Base-by-base conservation (phyloP, 805 yeast genomes). In the Candida xyloterini region DNA sequence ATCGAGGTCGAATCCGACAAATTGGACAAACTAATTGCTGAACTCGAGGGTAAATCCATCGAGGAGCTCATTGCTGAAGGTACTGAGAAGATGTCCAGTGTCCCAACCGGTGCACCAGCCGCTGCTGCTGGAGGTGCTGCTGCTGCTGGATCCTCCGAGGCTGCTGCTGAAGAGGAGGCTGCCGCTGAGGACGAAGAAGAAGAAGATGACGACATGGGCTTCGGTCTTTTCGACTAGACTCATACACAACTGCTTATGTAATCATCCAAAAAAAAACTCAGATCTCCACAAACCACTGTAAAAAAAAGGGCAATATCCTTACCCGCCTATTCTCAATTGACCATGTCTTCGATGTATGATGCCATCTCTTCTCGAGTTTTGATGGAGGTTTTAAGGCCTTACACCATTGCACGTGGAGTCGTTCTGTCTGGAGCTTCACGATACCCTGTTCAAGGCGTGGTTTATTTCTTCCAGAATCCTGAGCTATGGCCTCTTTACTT, bases 161-260 rank as follows among this genome's bases (percentile, higher is more conserved):
- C 65, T 43, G 84, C 68, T 48, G 83, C 68, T 54, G 81, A 66
- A 52, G 82, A 70, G 56, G 87, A 66, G 53, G 77, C 59, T 51
- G 73, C 54, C 47, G 80, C 67, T 52, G 79, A 71, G 63, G 73
- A 65, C 50, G 73, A 63, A 46, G 68, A 65, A 50, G 74, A 68
- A 60, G 74, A 67, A 52, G 71, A 73, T 55, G 76, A 73, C 65
- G 63, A 58, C 51, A 81, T 81, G 87, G 89, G 89, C 59, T 79
- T 82, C 81, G 88, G 88, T 80, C 84, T 93, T 72, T 93, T 93
- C 84, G 99, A 93, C 81, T 93, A 93, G 79, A 60, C 63, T 44
- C 31, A 38, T 38, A 24, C 35, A 38, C 36, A 27, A 9, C 42
- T 38, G 42, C 42, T 38, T 38, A 38, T 32, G 33, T 38, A 38